phyloP scores from a whole-genome alignment of 345 rosid genomes.

The Trapa incisa region DNA sequence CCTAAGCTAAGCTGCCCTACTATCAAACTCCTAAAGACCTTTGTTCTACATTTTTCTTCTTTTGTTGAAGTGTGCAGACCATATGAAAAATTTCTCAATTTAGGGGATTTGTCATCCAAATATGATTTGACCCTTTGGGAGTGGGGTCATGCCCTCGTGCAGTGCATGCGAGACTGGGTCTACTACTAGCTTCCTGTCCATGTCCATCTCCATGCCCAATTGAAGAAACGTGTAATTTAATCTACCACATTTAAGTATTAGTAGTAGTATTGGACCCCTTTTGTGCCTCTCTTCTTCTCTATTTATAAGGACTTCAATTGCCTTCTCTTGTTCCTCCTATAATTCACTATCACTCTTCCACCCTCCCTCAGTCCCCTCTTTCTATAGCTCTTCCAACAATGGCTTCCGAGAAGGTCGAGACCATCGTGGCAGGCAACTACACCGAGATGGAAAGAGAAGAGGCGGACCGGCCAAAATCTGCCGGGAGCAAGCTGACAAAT shows the following conservation, averaged over 20 bases:
- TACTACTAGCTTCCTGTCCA: too few species aligned
- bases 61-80: too few species aligned
- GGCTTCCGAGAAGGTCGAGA: conserved; percentile 97
- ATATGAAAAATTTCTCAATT: not conserved
- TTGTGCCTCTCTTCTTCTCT: conserved; percentile 30
- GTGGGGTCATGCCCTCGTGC: not conserved
- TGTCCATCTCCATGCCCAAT: too few species aligned
- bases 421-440: conserved; percentile 82
- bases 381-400: conserved; percentile 16
- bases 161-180: not conserved
- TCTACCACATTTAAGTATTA: too few species aligned
- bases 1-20: too few species aligned
- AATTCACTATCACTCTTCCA: not conserved
- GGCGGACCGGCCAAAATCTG: conserved; percentile 22
- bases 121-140: not conserved
- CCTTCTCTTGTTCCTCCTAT: conserved; percentile 14
- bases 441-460: conserved; percentile 82
- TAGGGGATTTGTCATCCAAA: not conserved
- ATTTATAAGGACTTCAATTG: conserved; percentile 36
- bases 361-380: not conserved
- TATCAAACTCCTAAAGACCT: too few species aligned
- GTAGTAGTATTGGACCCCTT: too few species aligned
- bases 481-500: conserved; percentile 43
- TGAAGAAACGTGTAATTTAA: too few species aligned
- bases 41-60: too few species aligned